phyloP scores from a whole-genome alignment of 139 green algal species.

The Chlamydomonas incerta region DNA sequence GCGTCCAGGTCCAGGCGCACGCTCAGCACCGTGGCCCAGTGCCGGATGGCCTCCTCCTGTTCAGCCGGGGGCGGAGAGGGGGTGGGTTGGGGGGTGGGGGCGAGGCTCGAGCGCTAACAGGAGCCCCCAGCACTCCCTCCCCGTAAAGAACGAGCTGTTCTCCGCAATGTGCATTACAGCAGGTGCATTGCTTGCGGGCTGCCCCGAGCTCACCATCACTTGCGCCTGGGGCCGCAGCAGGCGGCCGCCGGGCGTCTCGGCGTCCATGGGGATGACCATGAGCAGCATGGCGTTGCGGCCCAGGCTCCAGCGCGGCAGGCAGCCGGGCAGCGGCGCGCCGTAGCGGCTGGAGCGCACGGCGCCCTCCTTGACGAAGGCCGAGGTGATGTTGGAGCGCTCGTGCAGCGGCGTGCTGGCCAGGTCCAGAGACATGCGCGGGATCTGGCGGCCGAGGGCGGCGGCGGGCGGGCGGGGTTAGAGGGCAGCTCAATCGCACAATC shows the following conservation, averaged over 20 bases:
- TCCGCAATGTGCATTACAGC: no score
- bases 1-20: constrained; percentile 71
- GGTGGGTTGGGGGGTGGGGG: neutral
- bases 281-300: constrained; percentile 59
- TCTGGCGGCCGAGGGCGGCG: no score
- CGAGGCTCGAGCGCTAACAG: no score
- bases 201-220: constrained; percentile 47
- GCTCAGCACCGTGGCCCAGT: constrained; percentile 64
- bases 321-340: constrained; percentile 17
- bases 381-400: constrained; percentile 1
- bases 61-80: constrained; percentile 48
- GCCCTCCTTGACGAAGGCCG: constrained; percentile 27
- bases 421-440: constrained; percentile 42
- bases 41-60: constrained; percentile 76
- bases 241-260: constrained; percentile 71
- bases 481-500: no score
- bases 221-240: constrained; percentile 74
- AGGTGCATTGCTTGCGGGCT: no score
- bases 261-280: constrained; percentile 80
- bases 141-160: no score
- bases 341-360: neutral
- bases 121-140: neutral
- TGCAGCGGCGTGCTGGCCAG: constrained; percentile 40
- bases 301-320: constrained; percentile 58
- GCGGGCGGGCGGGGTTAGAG: no score